Base-by-base conservation (phyloP, 2,329 filamentous ascomycete genomes). In the Pestalotiopsis sp. region DNA sequence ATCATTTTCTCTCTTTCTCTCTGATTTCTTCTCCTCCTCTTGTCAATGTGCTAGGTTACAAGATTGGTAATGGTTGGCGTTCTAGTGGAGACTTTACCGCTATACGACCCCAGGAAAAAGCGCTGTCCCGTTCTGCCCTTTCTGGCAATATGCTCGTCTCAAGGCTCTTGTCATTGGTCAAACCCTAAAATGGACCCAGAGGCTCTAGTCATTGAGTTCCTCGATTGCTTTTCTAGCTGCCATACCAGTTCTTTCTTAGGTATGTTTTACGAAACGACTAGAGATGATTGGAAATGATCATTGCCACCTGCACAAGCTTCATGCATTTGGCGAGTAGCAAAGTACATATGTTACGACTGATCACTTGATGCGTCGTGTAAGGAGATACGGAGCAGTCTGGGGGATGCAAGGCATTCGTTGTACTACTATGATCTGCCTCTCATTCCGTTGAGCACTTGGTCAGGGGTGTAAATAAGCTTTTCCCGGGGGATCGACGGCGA, bases 401-500 rank as follows among this genome's bases (percentile, higher is more conserved):
- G 7, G 31, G 5, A 31, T 31, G 27, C 4, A 31, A 6, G 27
- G 27, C 27, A 31, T 1, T 6, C 1, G 27, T 31, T 31, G 31
- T n/a, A n/a, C n/a, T 31, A 36, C 59, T 27, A 11, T 62, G 31
- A 62, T 27, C 17, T 23, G 41, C 13, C 12, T 25, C 25, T 66
- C 2, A 17, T 56, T 65, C 63, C 31, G n/a, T 23, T 11, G 9
- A 57, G 36, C 17, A 20, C 6, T n/a, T 9, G 7, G 45, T 38
- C 61, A 17, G 38, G 13, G 41, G 41, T 57, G 63, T 11, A 66
- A 66, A 66, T 66, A 66, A 66, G 63, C 63, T 66, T 66, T 57
- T 49, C 20, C 36, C 45, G 13, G 9, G 41, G 41, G 9, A 23
- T 11, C 20, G 63, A 56, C 52, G 7, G 57, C 17, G 23, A 38